phyloP scores from a whole-genome alignment of 768 basidiomycete species.

The Mycena pura region DNA sequence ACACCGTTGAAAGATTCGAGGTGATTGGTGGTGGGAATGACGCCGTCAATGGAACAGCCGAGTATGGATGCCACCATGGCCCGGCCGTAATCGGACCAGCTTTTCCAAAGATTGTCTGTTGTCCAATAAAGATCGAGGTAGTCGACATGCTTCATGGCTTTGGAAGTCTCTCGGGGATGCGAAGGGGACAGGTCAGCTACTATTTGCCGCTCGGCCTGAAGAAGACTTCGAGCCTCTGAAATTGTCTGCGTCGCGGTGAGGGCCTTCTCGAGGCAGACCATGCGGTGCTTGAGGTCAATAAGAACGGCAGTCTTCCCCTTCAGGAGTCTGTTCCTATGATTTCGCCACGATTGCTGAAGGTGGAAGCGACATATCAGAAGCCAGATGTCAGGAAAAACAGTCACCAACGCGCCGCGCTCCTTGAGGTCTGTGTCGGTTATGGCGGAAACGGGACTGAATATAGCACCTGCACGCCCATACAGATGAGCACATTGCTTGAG shows the following conservation, averaged over 20 bases:
- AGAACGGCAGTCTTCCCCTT: conserved; percentile 2
- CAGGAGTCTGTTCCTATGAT: conserved; percentile 27
- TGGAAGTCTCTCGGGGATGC: background rate
- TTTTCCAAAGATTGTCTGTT: conserved; percentile 34
- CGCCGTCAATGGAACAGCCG: conserved; percentile 28
- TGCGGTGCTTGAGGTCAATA: background rate
- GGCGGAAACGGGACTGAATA: conserved; percentile 32
- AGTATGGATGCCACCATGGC: conserved; percentile 32
- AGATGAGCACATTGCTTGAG: conserved; percentile 10
- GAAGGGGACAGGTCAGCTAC: background rate
- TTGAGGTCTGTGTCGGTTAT: conserved; percentile 44
- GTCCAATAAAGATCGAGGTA: conserved; percentile 37
- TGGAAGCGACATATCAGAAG: conserved; percentile 48
- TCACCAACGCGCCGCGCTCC: conserved; percentile 39
- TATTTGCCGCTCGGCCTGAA: background rate
- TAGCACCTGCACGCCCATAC: background rate
- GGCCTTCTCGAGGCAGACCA: background rate
- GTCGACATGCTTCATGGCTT: conserved; percentile 27
- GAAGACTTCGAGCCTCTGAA: background rate
- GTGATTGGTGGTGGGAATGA: conserved; percentile 48
- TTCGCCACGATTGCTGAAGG: conserved; percentile 44
- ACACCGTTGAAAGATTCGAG: conserved; percentile 46
- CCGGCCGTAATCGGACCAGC: conserved; percentile 40
- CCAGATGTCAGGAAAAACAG: conserved; percentile 35
- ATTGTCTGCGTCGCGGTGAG: background rate